Conservation (phyloP, 305 asterid species). For the Fraxinus sp. region DNA sequence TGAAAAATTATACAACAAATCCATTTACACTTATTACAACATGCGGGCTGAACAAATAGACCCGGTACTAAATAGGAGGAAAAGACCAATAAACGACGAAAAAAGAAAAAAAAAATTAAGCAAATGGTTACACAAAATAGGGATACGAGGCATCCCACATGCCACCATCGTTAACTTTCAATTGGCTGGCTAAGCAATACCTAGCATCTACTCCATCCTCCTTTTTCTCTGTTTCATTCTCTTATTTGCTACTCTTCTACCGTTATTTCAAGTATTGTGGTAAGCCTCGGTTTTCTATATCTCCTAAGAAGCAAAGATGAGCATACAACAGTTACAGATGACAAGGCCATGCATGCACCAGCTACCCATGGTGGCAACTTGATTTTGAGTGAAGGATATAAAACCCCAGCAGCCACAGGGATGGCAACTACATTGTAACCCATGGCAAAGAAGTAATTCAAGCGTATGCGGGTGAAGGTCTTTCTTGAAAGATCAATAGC, state of each 20-base stretch:
- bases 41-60: neutral
- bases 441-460: constrained; percentile 81
- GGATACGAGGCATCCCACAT: neutral
- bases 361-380: constrained; percentile 97
- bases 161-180: constrained; percentile 2
- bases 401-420: constrained; percentile 84
- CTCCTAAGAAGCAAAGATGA: constrained; percentile 88
- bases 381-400: constrained; percentile 67
- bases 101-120: neutral
- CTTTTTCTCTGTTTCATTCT: neutral
- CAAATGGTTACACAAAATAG: neutral
- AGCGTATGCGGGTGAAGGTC: constrained; percentile 74
- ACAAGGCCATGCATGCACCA: constrained; percentile 98
- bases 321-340: constrained; percentile 93
- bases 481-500: constrained; percentile 94
- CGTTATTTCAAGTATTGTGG: constrained; percentile 81
- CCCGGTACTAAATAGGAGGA: neutral
- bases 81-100: neutral
- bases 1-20: constrained; percentile 13
- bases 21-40: constrained; percentile 36
- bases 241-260: constrained; percentile 59
- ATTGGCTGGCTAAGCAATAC: constrained; percentile 8
- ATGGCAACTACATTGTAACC: constrained; percentile 82
- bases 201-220: constrained; percentile 5
- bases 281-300: constrained; percentile 85